A percentile compares a stretch with the other conserved stretches of the same genome.
Evolutionary conservation across 2,329 filamentous ascomycete species (phyloP).

Genomic region (Apiospora pterosperma): DNA sequence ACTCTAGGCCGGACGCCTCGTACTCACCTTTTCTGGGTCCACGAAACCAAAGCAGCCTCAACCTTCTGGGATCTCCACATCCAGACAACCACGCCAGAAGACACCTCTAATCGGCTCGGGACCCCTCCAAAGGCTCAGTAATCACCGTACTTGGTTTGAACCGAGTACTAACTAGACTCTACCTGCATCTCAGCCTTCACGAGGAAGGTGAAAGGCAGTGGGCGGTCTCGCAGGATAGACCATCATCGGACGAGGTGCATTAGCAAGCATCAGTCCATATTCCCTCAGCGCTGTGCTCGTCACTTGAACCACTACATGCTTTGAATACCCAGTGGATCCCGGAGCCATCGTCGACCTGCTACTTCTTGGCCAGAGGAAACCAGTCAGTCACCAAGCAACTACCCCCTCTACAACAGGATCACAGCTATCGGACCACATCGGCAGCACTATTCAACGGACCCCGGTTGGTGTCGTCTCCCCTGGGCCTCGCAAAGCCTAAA

Average conservation of each 20-base stretch:
- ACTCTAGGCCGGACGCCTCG: not conserved
- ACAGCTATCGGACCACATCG: not conserved
- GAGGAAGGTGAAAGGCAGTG: not conserved
- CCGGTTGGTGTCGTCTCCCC: not conserved
- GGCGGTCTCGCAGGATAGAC: not conserved
- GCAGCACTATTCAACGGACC: not conserved
- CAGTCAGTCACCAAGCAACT: not conserved
- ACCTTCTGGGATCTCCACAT: not conserved
- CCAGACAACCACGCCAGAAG: not conserved
- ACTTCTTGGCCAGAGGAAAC: not conserved
- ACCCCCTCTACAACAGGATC: not conserved
- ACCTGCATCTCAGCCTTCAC: not conserved
- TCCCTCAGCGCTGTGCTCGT: not conserved
- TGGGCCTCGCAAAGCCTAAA: slow-evolving; percentile 5
- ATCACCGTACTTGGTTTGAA: not conserved
- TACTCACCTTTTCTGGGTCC: slow-evolving; percentile 1
- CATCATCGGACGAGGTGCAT: not conserved
- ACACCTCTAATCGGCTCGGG: not conserved
- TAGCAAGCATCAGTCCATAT: not conserved
- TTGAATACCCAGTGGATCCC: not conserved
- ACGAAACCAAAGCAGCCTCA: not conserved
- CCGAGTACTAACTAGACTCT: not conserved
- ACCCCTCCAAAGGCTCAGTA: slow-evolving; percentile 1
- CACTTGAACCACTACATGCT: not conserved
- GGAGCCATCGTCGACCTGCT: not conserved